Base-by-base conservation (phyloP, 257 asterid species). In the Jacaranda copaia region DNA sequence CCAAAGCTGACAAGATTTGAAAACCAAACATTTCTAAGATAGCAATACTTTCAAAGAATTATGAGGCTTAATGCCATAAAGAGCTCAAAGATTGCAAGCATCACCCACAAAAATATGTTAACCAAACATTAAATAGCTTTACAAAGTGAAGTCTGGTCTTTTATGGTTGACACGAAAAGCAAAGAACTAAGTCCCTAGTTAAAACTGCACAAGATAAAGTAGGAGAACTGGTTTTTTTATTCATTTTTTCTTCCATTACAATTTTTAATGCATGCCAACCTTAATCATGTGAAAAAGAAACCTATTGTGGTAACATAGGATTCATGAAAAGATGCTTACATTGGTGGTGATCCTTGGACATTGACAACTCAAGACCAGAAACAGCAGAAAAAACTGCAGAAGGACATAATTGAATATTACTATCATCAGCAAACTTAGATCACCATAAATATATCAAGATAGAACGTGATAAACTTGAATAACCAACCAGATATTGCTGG, bases 321-420 rank as follows among this genome's bases (percentile, higher is more conserved):
- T 19, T 11, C 46, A 53, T 6, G 59, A 20, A 62, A 80, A 81
- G 42, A 83, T 73, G 61, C 96, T 90, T 87, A 95, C 99, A 95
- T 53, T 95, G 97, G 80, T 93, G 99, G 64, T 86, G 97, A 63
- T 95, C 98, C 90, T 90, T 91, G 16, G 99, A 93, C 98, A 95
- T 91, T 6, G 96, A 95, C 62, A 95, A 82, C 85, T 95, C 99
- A 25, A 95, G 94, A 45, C 99, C 99, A 55, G 99, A 95, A 78
- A 95, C 98, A 53, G 99, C 99, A 64, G 99, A 89, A 85, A 92
- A 95, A 72, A 95, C 98, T 94, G 84, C 85, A 82, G 6, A 16
- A 57, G 13, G 48, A 45, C 75, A 75, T 40, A 69, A 68, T 74
- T 8, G 19, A 18, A 68, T 19, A 43, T 8, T 51, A 42, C 32